A percentile compares a stretch with the other conserved stretches of the same genome.
phyloP scores from a whole-genome alignment of 208 protist genomes.

The Crithidia acanthocephali region DNA sequence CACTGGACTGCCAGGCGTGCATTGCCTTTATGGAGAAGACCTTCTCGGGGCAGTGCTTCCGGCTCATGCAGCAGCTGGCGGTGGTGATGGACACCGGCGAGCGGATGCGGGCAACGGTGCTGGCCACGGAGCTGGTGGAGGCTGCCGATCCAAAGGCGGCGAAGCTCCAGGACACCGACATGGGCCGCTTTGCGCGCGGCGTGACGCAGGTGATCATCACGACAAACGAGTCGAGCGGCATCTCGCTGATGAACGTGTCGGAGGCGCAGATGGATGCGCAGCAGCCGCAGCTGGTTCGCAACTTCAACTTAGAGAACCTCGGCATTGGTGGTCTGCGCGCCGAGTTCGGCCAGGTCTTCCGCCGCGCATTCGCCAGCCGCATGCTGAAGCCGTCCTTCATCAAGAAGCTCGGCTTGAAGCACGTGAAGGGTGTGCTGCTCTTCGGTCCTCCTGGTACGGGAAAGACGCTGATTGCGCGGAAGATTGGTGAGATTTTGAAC shows the following conservation, averaged over 20 bases:
- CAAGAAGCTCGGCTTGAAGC: constrained; percentile 97
- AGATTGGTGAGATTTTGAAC: constrained; percentile 99
- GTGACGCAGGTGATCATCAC: constrained; percentile 53
- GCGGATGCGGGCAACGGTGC: constrained; percentile 59
- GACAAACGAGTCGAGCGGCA: constrained; percentile 62
- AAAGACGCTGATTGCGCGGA: constrained; percentile 99
- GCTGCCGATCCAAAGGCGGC: constrained; percentile 12
- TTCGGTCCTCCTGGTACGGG: constrained; percentile 99
- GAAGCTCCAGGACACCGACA: constrained; percentile 20
- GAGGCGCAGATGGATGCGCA: constrained; percentile 83
- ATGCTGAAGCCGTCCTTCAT: constrained; percentile 95
- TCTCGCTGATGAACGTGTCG: constrained; percentile 74
- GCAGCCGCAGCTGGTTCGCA: constrained; percentile 74
- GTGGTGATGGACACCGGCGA: constrained; percentile 58
- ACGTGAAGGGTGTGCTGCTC: constrained; percentile 99
- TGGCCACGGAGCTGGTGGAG: constrained; percentile 30
- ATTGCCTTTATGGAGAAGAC: constrained; percentile 42
- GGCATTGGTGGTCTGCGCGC: constrained; percentile 97
- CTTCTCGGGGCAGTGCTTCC: constrained; percentile 73
- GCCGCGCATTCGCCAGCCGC: constrained; percentile 98
- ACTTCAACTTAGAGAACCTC: constrained; percentile 93
- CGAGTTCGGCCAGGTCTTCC: constrained; percentile 98
- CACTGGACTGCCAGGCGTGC: constrained; percentile 70
- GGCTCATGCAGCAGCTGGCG: constrained; percentile 59
- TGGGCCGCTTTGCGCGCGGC: constrained; percentile 44